Percentiles rank a stretch among this genome's conserved stretches.
These are phyloP conservation scores for Amanita brunnescens DNA, from an alignment of 768 basidiomycete species.

Conservation along the genomic window DNA sequence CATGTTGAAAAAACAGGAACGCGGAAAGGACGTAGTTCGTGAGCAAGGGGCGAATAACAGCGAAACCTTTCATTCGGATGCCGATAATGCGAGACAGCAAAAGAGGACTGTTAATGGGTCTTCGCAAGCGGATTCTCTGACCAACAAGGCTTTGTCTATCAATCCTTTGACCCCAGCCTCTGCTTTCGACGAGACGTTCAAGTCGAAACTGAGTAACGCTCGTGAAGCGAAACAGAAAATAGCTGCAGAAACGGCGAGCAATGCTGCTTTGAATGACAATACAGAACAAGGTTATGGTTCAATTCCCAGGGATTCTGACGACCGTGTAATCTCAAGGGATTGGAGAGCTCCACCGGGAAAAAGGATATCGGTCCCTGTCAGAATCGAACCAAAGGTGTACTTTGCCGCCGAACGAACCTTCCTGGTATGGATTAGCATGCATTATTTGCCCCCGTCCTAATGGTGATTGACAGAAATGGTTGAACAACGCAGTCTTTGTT, in stretches of 20 bases:
- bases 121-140: constrained; percentile 15
- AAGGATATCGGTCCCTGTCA: constrained; percentile 86
- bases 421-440: constrained; percentile 49
- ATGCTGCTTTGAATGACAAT: constrained; percentile 34
- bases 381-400: constrained; percentile 96
- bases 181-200: constrained; percentile 76
- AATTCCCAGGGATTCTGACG: constrained; percentile 26
- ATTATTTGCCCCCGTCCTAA: constrained; percentile 8
- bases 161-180: constrained; percentile 80
- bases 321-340: constrained; percentile 52
- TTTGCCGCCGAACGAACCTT: constrained; percentile 95
- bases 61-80: constrained; percentile 20
- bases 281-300: constrained; percentile 18
- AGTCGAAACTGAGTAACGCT: constrained; percentile 27
- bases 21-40: constrained; percentile 20
- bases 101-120: constrained; percentile 4
- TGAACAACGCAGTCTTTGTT: constrained; percentile 79
- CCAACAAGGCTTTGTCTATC: constrained; percentile 48
- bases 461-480: constrained; percentile 63
- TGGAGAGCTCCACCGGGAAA: constrained; percentile 83
- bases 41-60: constrained; percentile 12
- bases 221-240: constrained; percentile 25
- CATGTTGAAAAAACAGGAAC: constrained; percentile 51
- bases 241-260: constrained; percentile 11
- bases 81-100: constrained; percentile 12